A percentile compares a stretch with the other conserved stretches of the same genome.
These are phyloP conservation scores for Trametes villosa DNA, from an alignment of 768 basidiomycete genomes.

Conservation along the genomic window DNA sequence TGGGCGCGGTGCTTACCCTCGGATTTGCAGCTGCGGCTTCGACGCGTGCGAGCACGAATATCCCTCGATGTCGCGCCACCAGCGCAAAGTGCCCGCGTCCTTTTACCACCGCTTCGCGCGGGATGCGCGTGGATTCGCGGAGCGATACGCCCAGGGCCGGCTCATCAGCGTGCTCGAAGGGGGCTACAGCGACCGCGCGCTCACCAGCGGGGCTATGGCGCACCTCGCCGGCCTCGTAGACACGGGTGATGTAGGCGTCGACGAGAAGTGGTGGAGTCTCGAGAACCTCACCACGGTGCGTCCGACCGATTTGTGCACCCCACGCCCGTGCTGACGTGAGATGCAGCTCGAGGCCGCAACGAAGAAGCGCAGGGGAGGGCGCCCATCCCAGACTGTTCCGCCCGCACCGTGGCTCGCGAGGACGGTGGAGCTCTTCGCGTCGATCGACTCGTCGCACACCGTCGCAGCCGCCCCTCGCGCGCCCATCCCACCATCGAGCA, in stretches of 20 bases:
- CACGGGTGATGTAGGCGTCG: constrained; percentile 24
- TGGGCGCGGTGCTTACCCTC: not conserved
- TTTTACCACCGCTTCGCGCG: constrained; percentile 86
- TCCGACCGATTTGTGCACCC: not conserved
- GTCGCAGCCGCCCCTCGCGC: constrained; percentile 23
- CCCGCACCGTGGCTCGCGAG: constrained; percentile 63
- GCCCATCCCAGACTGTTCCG: constrained; percentile 40
- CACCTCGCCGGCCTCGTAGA: constrained; percentile 73
- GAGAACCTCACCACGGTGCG: constrained; percentile 64
- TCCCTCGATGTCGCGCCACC: constrained; percentile 88
- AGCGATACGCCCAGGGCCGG: constrained; percentile 65
- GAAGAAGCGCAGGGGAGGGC: constrained; percentile 61
- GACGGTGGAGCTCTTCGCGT: constrained; percentile 51
- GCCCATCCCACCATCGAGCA: constrained; percentile 42
- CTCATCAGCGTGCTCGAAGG: constrained; percentile 93
- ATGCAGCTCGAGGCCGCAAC: constrained; percentile 66
- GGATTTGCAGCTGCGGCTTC: constrained; percentile 75
- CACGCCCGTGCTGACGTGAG: not conserved
- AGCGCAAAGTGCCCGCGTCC: constrained; percentile 82
- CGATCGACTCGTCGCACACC: constrained; percentile 37
- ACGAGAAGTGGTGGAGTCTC: constrained; percentile 64
- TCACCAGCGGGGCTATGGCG: constrained; percentile 83
- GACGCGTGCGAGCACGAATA: constrained; percentile 95
- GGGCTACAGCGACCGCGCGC: constrained; percentile 90
- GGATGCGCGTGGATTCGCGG: constrained; percentile 69